These are phyloP conservation scores for Astraeus odoratus DNA, from an alignment of 768 basidiomycete genomes.

Conservation along the genomic window DNA sequence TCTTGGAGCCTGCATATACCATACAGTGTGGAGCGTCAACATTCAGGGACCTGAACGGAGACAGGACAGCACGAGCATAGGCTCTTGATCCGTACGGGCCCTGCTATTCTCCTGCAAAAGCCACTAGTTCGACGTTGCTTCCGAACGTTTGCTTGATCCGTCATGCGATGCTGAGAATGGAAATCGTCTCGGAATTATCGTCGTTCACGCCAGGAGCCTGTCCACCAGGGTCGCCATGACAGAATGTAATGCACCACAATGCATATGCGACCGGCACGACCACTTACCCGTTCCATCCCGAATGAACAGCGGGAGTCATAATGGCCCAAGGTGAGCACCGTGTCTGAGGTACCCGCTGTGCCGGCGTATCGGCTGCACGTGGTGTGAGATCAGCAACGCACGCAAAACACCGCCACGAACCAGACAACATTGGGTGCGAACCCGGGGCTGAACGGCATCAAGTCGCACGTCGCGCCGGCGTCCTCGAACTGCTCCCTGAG, in stretches of 20 bases:
- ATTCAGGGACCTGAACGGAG: no score
- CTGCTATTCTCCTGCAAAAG: conserved; percentile 91
- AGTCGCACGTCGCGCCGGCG: no score
- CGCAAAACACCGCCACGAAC: no score
- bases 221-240: neutral
- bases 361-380: conserved; percentile 49
- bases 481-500: no score
- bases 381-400: no score
- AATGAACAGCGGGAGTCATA: conserved; percentile 91
- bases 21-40: no score
- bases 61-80: no score
- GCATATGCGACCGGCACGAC: no score
- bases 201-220: conserved; percentile 51
- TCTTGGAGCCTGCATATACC: conserved; percentile 45
- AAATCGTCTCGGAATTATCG: conserved; percentile 57
- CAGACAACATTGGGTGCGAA: no score
- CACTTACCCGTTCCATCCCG: conserved; percentile 52
- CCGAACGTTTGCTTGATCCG: conserved; percentile 66
- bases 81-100: conserved; percentile 72
- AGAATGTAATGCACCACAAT: no score
- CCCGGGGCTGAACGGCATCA: no score
- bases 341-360: conserved; percentile 49
- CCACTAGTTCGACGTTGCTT: conserved; percentile 70
- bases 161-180: conserved; percentile 75
- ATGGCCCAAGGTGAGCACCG: conserved; percentile 75